Percentiles rank a stretch among this genome's conserved stretches.
Conservation (phyloP, 805 yeast species). For the Sugiyamaella valdiviana region DNA sequence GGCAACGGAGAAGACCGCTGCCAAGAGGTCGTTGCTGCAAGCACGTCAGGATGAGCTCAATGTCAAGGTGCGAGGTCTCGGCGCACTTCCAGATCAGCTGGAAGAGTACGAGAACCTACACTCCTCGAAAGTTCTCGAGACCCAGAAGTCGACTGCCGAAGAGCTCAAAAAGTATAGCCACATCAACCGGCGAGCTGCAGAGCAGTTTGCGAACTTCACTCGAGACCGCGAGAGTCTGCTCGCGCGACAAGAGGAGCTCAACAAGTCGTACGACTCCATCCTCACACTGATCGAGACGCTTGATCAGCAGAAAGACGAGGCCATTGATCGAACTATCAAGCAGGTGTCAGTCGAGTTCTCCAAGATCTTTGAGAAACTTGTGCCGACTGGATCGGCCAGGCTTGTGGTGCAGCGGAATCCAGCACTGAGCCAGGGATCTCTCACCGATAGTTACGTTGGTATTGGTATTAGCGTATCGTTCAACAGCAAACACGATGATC, state of each 20-base stretch:
- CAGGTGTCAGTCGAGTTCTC: conserved; percentile 70
- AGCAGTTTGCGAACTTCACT: conserved; percentile 68
- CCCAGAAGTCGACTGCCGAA: conserved; percentile 50
- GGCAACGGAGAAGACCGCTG: conserved; percentile 55
- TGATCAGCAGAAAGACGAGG: conserved; percentile 73
- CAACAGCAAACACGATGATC: conserved; percentile 79
- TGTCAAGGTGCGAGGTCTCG: conserved; percentile 69
- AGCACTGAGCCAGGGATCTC: conserved; percentile 10
- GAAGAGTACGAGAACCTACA: conserved; percentile 39
- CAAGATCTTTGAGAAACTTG: conserved; percentile 70
- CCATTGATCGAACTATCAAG: conserved; percentile 70
- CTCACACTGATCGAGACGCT: conserved; percentile 62
- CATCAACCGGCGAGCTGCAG: conserved; percentile 84
- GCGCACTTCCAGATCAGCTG: conserved; percentile 83
- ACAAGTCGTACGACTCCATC: conserved; percentile 63
- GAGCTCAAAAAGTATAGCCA: conserved; percentile 60
- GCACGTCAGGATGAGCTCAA: conserved; percentile 66
- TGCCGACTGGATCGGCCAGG: conserved; percentile 75
- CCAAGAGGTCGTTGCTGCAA: conserved; percentile 53
- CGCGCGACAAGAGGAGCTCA: conserved; percentile 61
- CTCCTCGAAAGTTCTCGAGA: conserved; percentile 48
- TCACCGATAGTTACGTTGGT: conserved; percentile 58
- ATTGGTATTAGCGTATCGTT: conserved; percentile 84
- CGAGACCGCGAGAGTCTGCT: conserved; percentile 64
- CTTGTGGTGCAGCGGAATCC: conserved; percentile 54